A percentile compares a stretch with the other conserved stretches of the same genome.
phyloP scores from a whole-genome alignment of 495 filamentous ascomycete genomes.

The Annulohypoxylon nitens region DNA sequence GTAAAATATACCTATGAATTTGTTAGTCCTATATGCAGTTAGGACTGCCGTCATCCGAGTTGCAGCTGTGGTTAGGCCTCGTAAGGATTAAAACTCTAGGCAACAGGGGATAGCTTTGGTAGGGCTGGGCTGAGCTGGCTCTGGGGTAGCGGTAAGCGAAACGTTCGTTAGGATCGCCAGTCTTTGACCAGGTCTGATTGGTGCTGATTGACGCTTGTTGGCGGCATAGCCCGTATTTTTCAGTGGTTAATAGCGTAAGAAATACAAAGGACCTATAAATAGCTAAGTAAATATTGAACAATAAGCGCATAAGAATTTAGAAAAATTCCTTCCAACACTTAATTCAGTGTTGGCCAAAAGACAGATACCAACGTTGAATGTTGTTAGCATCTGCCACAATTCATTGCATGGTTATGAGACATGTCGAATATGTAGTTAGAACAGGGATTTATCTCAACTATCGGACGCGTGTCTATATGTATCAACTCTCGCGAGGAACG shows the following conservation, averaged over 20 bases:
- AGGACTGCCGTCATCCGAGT: slow-evolving; percentile 16
- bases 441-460: slow-evolving; percentile 7
- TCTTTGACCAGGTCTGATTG: slow-evolving; percentile 19
- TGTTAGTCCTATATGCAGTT: slow-evolving; percentile 13
- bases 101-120: slow-evolving; percentile 17
- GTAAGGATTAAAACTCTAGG: background rate
- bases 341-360: background rate
- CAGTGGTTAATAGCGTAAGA: background rate
- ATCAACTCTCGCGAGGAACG: slow-evolving; percentile 1
- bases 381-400: slow-evolving; percentile 4
- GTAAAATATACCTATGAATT: background rate
- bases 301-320: background rate
- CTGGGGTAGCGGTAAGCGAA: slow-evolving; percentile 32
- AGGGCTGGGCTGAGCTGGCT: slow-evolving; percentile 7
- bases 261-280: slow-evolving; percentile 11
- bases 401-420: background rate
- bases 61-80: slow-evolving; percentile 1
- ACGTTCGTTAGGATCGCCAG: slow-evolving; percentile 8
- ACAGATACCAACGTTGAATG: background rate
- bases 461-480: background rate
- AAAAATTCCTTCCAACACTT: background rate
- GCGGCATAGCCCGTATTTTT: slow-evolving; percentile 17
- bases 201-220: slow-evolving; percentile 13
- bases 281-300: background rate
- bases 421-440: background rate